These are phyloP conservation scores for Eucalyptus pauciflora DNA, from an alignment of 345 rosid species.

Conservation along the genomic window DNA sequence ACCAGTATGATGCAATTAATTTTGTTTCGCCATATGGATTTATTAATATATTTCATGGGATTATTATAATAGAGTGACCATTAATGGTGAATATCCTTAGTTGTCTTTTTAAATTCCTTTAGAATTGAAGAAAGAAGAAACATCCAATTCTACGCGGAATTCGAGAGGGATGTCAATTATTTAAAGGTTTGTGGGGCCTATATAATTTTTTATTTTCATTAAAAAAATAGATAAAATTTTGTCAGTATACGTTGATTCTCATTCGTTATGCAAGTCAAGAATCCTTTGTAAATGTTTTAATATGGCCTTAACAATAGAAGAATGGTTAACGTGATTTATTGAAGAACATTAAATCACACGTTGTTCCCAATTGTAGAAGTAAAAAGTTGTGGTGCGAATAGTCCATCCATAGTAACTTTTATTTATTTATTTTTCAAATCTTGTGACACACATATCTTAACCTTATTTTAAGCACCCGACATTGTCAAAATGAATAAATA, in stretches of 20 bases:
- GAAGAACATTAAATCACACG: background rate
- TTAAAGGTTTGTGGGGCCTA: background rate
- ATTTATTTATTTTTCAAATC: too few species aligned
- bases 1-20: background rate
- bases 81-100: background rate
- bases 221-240: background rate
- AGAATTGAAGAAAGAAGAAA: background rate
- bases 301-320: background rate
- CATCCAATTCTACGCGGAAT: background rate
- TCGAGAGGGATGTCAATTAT: background rate
- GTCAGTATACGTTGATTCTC: background rate
- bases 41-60: background rate
- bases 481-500: too few species aligned
- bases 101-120: background rate
- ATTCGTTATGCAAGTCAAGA: background rate
- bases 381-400: background rate
- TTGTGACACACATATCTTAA: too few species aligned
- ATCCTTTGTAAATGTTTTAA: background rate
- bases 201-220: background rate
- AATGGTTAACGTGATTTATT: background rate
- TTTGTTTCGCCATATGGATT: background rate
- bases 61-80: background rate
- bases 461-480: fast-evolving
- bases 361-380: background rate
- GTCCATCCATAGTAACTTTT: background rate